A percentile compares a stretch with the other conserved stretches of the same genome.
Conservation (phyloP, 1,139 yeast species). For the Suhomyces anneliseae region DNA sequence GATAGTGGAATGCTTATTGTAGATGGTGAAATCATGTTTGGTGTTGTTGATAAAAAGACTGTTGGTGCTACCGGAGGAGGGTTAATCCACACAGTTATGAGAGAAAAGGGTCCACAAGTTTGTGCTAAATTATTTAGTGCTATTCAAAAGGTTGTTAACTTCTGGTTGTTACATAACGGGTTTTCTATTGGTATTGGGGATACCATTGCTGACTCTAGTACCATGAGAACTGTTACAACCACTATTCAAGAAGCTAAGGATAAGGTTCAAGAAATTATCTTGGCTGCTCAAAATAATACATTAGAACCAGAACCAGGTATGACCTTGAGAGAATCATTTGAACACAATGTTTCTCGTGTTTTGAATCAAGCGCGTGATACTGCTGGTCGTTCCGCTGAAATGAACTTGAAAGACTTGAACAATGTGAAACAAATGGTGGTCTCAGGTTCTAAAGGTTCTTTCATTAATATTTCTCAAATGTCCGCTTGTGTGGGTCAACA, state of each 20-base stretch:
- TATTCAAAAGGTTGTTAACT: conserved; percentile 92
- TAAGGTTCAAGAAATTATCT: conserved; percentile 89
- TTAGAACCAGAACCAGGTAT: conserved; percentile 98
- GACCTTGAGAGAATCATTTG: conserved; percentile 98
- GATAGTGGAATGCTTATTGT: conserved; percentile 91
- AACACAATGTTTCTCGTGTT: conserved; percentile 93
- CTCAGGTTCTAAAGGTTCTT: conserved; percentile 99
- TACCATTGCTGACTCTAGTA: conserved; percentile 95
- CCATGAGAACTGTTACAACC: conserved; percentile 90
- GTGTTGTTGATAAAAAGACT: conserved; percentile 96
- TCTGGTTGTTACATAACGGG: conserved; percentile 94
- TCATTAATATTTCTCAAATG: conserved; percentile 98
- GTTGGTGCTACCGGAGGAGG: conserved; percentile 99
- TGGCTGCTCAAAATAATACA: conserved; percentile 85
- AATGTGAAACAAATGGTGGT: conserved; percentile 99
- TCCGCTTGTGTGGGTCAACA: conserved; percentile 99
- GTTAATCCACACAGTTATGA: conserved; percentile 91
- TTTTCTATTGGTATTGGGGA: conserved; percentile 99
- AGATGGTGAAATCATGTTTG: conserved; percentile 93
- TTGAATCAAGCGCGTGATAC: conserved; percentile 98
- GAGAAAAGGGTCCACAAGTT: conserved; percentile 91
- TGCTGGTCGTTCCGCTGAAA: conserved; percentile 98
- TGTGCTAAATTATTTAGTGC: conserved; percentile 92
- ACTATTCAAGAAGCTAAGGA: conserved; percentile 91
- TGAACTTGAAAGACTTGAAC: conserved; percentile 88